phyloP scores from a whole-genome alignment of 2,329 filamentous ascomycete species.

The Bipolaris gigantea region DNA sequence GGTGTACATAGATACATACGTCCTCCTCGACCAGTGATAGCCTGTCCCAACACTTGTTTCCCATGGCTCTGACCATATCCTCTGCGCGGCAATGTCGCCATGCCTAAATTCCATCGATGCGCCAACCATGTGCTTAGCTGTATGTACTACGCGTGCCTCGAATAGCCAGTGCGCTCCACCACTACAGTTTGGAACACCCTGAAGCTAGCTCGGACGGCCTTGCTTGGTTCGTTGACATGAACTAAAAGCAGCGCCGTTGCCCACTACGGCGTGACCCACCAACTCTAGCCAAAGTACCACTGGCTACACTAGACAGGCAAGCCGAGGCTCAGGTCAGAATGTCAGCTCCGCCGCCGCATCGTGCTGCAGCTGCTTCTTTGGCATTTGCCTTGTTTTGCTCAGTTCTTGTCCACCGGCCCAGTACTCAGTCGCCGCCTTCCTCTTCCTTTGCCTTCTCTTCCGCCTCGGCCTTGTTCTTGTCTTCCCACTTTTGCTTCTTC shows the following conservation, averaged over 20 bases:
- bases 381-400: background rate
- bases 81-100: background rate
- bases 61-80: background rate
- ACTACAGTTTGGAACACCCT: background rate
- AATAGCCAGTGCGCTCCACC: background rate
- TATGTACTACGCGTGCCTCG: background rate
- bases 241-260: background rate
- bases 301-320: background rate
- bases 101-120: background rate
- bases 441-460: constrained; percentile 48
- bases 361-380: background rate
- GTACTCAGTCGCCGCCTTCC: constrained; percentile 21
- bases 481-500: constrained; percentile 65
- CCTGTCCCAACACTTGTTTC: background rate
- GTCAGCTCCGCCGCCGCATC: background rate
- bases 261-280: background rate
- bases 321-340: background rate
- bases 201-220: background rate
- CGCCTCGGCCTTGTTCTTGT: constrained; percentile 59
- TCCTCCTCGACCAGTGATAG: background rate
- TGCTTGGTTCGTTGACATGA: background rate
- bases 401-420: background rate
- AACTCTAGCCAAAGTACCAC: background rate
- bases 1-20: background rate
- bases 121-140: background rate